Evolutionary conservation across 805 yeast species (phyloP), one percentile per base, ranked within the genome.

Genomic region (Ogataea naganishii): DNA sequence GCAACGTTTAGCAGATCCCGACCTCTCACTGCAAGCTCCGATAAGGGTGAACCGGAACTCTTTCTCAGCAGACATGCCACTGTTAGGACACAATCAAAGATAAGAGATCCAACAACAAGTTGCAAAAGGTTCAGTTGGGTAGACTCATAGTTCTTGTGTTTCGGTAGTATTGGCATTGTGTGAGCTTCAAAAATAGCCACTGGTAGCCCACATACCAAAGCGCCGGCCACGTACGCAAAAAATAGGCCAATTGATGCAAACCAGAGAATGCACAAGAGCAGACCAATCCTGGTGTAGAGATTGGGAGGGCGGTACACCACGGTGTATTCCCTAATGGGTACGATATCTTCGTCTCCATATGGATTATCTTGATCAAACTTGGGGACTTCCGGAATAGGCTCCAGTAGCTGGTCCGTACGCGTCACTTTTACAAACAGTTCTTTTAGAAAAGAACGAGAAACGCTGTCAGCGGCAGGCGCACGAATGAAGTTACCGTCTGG

Each of bases 231-330:
- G n/a, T 48, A 34, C 8, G 45, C 47, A 10, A 42, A 32, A 6
- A 57, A 46, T 16, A 60, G 24, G 1, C 49, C 11, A n/a, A 66
- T 47, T 0, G 77, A 64, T 39, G 62, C 65, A 1, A 61, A 34
- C 72, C 74, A 70, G 5, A 69, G 45, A 38, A 58, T 48, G 2
- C 47, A 43, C 18, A 72, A 53, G 25, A 81, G 49, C 0, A 46
- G 56, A 14, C 68, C 58, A 20, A 85, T 64, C 35, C 96, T 65
- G 2, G 46, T 19, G 30, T 74, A 66, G 52, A 89, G 83, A 29
- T 66, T 41, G 2, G 95, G 94, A 4, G 99, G 97, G 26, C 84
- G 65, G 56, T 88, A 94, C 3, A 88, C 96, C 18, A 88, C 71
- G 3, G 72, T 64, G 52, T 88, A 85, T 2, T 60, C 52, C 6